Evolutionary conservation across 2,329 filamentous ascomycete genomes (phyloP), one percentile per base, ranked within the genome.

Genomic region (Botryotinia convoluta): DNA sequence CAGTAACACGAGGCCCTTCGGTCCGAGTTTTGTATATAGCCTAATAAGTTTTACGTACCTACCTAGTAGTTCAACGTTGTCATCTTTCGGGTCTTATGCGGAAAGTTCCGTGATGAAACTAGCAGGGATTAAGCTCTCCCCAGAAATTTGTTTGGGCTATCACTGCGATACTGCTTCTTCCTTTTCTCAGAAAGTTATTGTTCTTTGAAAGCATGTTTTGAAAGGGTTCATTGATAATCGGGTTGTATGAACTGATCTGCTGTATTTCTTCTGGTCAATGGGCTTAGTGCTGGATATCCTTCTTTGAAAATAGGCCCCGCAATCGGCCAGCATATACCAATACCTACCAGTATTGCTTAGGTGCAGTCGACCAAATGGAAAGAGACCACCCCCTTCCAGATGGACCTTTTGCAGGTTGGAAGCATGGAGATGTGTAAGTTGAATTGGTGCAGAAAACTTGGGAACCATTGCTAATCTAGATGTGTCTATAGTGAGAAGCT

Each of bases 341-440:
- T 54, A 39, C n/a, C 35, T 39, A 16, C 18, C n/a, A 29, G 16
- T 42, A 26, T 57, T 37, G n/a, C 35, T 26, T 22, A 69, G 39
- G 35, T 69, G 26, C 10, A 57, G 18, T 57, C 26, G 22, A 69
- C 7, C 9, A 42, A 42, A 68, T 69, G 65, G 65, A 69, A 32
- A 37, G 37, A 57, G 51, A 69, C 8, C n/a, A 60, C 26, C 59
- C 62, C 26, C 54, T 72, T 26, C 29, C 51, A 29, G 51, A 61
- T 51, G 71, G 71, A 16, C 71, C 71, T 0, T 68, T 79, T 42
- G 74, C 75, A 32, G 77, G 76, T 4, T 77, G 77, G 76, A 73
- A 74, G 5, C 59, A 75, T 32, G 42, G 74, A 48, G 76, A 79
- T 51, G 72, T 77, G 79, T 80, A 65, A 75, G 79, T 75, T 48